Base-by-base conservation (phyloP, 2,329 filamentous ascomycete genomes). In the Oidium heveae region DNA sequence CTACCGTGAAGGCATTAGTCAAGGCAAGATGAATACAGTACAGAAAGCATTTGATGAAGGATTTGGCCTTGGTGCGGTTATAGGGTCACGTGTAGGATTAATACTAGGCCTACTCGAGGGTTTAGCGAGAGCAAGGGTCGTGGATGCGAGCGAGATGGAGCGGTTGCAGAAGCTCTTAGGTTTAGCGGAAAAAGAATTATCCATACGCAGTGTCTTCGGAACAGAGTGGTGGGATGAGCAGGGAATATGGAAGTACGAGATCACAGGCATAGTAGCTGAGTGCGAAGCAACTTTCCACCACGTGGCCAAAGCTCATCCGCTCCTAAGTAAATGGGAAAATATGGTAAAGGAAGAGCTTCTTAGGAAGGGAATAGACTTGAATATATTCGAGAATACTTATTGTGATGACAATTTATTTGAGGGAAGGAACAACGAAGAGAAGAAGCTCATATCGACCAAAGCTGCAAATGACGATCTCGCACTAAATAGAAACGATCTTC, bases 11-110 rank as follows among this genome's bases (percentile, higher is more conserved):
- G 91, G 89, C 47, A 76, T 96, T 54, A 75, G 82, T 0, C 71
- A 71, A 2, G 84, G 83, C 34, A 96, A 96, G 66, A 76, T 76
- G 28, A 69, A 73, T 51, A 82, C 79, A 62, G 77, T 95, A 28
- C 91, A 98, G 68, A 73, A 73, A 15, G 89, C 89, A 0, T 96
- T 98, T 64, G 91, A 98, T 65, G 85, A 89, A 59, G 89, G 89
- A 0, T 96, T 87, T 65, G 73, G 79, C 15, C 72, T 96, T 0
- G 91, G 91, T 13, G 88, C 86, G 0, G 79, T 82, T 53, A 70
- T 96, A 33, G 91, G 89, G 0, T 66, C 84, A 59, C 73, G 74
- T 32, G 82, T 80, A 0, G 91, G 91, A 0, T 79, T 78, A 59
- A 69, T 93, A 13, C 66, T 94, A 3, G 91, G 91, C 0, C 69